Evolutionary conservation across 78 protist genomes (phyloP).

Genomic region (Tieghemostelium lacteum): DNA sequence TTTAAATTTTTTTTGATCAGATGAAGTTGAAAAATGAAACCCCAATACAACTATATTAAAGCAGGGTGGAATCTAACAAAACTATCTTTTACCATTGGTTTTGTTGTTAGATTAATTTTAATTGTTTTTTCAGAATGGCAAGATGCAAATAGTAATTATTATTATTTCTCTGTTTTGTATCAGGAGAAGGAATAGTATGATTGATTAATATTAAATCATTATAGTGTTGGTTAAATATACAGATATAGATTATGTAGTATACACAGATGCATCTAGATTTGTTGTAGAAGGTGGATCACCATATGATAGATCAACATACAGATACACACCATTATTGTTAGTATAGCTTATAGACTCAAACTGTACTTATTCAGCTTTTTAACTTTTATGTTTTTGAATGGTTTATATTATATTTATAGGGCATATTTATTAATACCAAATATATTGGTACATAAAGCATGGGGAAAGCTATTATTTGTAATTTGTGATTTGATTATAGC

Average conservation of each 20-base stretch:
- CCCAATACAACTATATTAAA: conserved; percentile 33
- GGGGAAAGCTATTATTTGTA: conserved; percentile 94
- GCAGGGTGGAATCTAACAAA: conserved; percentile 45
- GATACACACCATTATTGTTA: conserved; percentile 95
- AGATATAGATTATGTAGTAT: conserved; percentile 96
- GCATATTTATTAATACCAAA: conserved; percentile 91
- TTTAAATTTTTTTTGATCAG: not conserved
- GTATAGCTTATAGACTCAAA: not conserved
- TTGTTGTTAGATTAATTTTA: conserved; percentile 50
- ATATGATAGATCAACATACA: conserved; percentile 92
- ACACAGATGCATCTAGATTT: conserved; percentile 93
- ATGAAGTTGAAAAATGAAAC: not conserved
- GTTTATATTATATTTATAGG: conserved; percentile 25
- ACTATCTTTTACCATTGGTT: conserved; percentile 29
- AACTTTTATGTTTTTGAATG: not conserved
- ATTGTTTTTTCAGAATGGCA: conserved; percentile 86
- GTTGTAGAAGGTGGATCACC: conserved; percentile 93
- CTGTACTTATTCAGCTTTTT: not conserved
- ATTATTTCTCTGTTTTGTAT: not conserved
- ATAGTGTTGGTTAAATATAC: conserved; percentile 94
- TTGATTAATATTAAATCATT: not conserved
- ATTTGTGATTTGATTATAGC: conserved; percentile 88
- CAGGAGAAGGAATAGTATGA: not conserved
- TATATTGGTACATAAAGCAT: conserved; percentile 62
- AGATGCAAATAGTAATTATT: conserved; percentile 76